Conservation (phyloP, 179 eudicot species). For the Heliamphora pulchella region DNA sequence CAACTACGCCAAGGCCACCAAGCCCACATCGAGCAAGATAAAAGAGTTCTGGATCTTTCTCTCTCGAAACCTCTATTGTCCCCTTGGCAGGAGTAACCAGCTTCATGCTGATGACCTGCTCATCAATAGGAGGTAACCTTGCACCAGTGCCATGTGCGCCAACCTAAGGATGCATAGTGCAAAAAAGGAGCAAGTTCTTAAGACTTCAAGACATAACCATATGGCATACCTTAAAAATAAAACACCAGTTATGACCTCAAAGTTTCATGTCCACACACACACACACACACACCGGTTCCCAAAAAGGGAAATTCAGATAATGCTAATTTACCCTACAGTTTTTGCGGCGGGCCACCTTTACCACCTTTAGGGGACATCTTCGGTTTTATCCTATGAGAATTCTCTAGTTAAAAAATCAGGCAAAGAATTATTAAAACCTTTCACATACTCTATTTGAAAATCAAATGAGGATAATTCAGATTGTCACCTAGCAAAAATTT, state of each 20-base stretch:
- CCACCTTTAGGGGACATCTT: no score
- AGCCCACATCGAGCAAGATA: slow-evolving; percentile 97
- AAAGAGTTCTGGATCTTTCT: slow-evolving; percentile 86
- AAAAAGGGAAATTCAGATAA: no score
- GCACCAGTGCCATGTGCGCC: slow-evolving; percentile 99
- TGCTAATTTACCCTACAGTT: no score
- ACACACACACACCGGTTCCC: no score
- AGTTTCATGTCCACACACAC: not conserved
- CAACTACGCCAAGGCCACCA: slow-evolving; percentile 93
- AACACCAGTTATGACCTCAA: not conserved
- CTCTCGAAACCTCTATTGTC: slow-evolving; percentile 82
- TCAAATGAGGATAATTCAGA: no score
- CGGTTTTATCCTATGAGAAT: no score
- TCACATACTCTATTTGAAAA: no score
- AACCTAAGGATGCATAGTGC: slow-evolving; percentile 45
- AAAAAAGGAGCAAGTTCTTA: not conserved
- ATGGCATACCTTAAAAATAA: not conserved
- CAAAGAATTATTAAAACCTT: no score
- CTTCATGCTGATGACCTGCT: slow-evolving; percentile 92
- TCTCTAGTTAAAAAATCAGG: no score
- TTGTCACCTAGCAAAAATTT: no score
- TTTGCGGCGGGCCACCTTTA: no score
- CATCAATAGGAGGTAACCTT: slow-evolving; percentile 91
- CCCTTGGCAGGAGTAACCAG: slow-evolving; percentile 92
- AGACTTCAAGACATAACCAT: slow-evolving; percentile 3